Base-by-base conservation (phyloP, 352 stramenopile species). In the Phytopythium sindhum region DNA sequence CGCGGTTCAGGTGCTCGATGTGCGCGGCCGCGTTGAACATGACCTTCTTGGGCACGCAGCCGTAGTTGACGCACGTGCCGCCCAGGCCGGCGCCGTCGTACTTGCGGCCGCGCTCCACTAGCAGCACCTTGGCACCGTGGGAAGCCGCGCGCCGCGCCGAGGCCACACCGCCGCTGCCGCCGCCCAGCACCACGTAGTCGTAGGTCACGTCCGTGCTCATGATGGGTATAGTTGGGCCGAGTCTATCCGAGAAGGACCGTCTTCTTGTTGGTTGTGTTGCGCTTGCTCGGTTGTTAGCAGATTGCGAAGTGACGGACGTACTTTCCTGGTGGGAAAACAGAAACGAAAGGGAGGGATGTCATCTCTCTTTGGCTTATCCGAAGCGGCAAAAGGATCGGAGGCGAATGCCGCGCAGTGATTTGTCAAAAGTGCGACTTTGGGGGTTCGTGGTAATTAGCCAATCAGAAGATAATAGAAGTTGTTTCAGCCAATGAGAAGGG, bases 41-140 rank as follows among this genome's bases (percentile, higher is more conserved):
- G 57, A 99, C 81, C 78, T 99, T 99, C 81, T 99, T 99, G 21
- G 97, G 97, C 56, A 99, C 97, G 84, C 97, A 99, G 63, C 97
- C 97, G 33, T 98, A 97, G 77, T 99, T 99, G 52, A 99, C 97
- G 73, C 97, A 99, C 19, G 97, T 99, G 65, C 97, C 97, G 60
- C 95, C 97, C 65, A 91, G 74, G 11, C 87, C 79, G 61, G 77
- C 77, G 61, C 77, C 88, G 65, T 91, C 77, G 50, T 73, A 66
- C 61, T 78, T 61, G 57, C 78, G 80, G 45, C 80, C 75, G 58
- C 83, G 84, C 74, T 99, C 97, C 31, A 99, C 80, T 15, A 99
- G 72, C 11, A 96, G 93, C 21, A 99, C 97, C 70, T 98, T 98
- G 59, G 95, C 95, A 59, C 96, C 96, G 74, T 98, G 96, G 6